phyloP scores from a whole-genome alignment of 306 rosid genomes.

The Elaeagnus macrophylla region DNA sequence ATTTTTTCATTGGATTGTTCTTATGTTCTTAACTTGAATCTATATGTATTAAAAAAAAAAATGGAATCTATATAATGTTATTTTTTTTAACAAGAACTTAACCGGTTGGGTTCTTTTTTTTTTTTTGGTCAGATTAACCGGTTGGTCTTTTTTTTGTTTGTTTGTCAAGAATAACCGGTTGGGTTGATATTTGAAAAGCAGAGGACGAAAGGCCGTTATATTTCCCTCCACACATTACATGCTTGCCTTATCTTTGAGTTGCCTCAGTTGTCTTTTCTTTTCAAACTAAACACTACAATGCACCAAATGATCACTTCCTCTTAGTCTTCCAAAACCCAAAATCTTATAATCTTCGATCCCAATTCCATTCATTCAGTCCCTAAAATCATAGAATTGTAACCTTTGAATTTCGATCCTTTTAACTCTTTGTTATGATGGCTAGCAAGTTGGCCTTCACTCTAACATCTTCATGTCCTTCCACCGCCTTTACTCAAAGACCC shows the following conservation, averaged over 20 bases:
- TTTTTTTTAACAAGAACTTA: too few species aligned
- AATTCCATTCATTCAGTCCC: background rate
- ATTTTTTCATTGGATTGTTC: too few species aligned
- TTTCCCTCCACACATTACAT: conserved; percentile 46
- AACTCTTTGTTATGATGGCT: conserved; percentile 37
- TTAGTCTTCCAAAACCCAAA: background rate
- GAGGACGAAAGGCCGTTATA: too few species aligned
- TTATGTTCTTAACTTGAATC: too few species aligned
- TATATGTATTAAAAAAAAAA: too few species aligned
- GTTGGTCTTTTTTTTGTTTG: too few species aligned
- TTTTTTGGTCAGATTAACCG: too few species aligned
- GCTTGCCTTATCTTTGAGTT: conserved; percentile 45
- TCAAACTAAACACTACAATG: conserved; percentile 20
- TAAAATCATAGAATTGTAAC: background rate
- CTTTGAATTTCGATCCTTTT: background rate
- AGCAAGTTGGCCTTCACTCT: conserved; percentile 46
- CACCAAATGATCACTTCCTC: background rate
- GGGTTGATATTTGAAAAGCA: too few species aligned
- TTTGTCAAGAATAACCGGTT: too few species aligned
- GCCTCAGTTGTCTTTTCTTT: conserved; percentile 11
- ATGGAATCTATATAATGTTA: too few species aligned
- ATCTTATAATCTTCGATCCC: background rate
- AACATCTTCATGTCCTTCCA: conserved; percentile 32
- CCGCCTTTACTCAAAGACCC: conserved; percentile 37
- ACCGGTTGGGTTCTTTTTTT: too few species aligned